Evolutionary conservation across 2,329 filamentous ascomycete species (phyloP), one percentile per base, ranked within the genome.

Genomic region (Curvularia verruculosa): DNA sequence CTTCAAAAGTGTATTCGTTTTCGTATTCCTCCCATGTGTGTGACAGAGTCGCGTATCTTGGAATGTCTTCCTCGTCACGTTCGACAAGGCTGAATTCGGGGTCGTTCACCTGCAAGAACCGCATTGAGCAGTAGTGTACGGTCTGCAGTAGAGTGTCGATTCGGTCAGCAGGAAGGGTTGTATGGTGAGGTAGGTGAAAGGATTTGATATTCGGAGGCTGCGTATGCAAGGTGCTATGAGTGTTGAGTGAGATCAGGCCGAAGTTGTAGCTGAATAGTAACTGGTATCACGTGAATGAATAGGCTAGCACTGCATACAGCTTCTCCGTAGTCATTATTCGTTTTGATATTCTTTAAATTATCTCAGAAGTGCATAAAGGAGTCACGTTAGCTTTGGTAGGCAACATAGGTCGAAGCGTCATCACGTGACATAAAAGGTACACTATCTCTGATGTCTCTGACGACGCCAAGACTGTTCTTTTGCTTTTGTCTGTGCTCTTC

Each of bases 71-170:
- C 13, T 40, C 39, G 6, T 36, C 37, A 29, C 21, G 24, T 8
- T 49, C n/a, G 18, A 57, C 36, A 21, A 52, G 54, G 29, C 43
- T 43, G 48, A 56, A 37, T 15, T 36, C 26, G 21, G 9, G 18
- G 43, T 47, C 24, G 10, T 52, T 41, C 5, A 26, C 37, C 28
- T 49, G 44, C 37, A 57, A 45, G 40, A 52, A 39, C 44, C 19
- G 44, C 54, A 52, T 57, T 23, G 29, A 29, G 26, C 21, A n/a
- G 31, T 8, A 7, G 5, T 36, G 4, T 2, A 18, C 1, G n/a
- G 34, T 18, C 15, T n/a, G 15, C 5, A 36, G 1, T 36, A 5
- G 15, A 6, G 9, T 1, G 15, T 36, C 15, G 5, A 36, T 18
- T 5, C 12, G 5, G 6, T 7, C 3, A 36, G 3, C 3, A 2